These are phyloP conservation scores for Phlyctochytrium bullatum DNA, from an alignment of 192 early-diverging fungal genomes.

Conservation along the genomic window DNA sequence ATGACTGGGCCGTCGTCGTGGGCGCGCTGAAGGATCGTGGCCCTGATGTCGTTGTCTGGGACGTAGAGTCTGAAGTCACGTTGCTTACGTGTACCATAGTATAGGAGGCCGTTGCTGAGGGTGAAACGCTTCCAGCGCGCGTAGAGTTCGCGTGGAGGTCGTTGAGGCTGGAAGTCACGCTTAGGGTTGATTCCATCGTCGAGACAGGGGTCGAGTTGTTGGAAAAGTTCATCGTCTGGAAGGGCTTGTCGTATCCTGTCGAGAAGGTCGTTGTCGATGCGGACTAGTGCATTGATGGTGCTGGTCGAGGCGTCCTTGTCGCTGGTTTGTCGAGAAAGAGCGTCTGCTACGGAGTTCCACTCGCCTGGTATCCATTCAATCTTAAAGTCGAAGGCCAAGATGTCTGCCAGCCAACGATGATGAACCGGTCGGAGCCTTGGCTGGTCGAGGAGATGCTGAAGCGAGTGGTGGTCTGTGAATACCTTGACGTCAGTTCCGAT, in stretches of 20 bases:
- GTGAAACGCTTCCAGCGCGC: too few species aligned
- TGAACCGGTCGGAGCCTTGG: constrained; percentile 11
- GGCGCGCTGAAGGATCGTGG: constrained; percentile 1
- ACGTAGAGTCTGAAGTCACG: neutral
- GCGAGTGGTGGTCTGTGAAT: constrained; percentile 16
- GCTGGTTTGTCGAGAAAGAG: constrained; percentile 3
- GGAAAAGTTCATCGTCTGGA: neutral
- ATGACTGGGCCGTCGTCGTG: too few species aligned
- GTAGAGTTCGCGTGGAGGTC: too few species aligned
- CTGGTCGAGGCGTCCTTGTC: neutral
- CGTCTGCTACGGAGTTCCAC: constrained; percentile 21
- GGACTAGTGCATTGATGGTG: neutral
- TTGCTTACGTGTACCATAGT: too few species aligned
- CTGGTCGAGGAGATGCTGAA: constrained; percentile 6
- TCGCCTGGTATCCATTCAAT: constrained; percentile 19
- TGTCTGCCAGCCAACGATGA: constrained; percentile 16
- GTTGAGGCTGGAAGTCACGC: too few species aligned
- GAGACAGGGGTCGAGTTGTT: neutral
- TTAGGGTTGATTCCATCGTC: too few species aligned
- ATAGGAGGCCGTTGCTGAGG: too few species aligned
- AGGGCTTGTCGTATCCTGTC: neutral
- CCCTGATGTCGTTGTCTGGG: neutral
- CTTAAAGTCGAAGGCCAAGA: constrained; percentile 16
- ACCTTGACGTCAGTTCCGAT: constrained; percentile 13
- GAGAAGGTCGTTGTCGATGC: neutral